These are phyloP conservation scores for Perkinsus chesapeaki DNA, from an alignment of 169 alveolate genomes.

Conservation along the genomic window DNA sequence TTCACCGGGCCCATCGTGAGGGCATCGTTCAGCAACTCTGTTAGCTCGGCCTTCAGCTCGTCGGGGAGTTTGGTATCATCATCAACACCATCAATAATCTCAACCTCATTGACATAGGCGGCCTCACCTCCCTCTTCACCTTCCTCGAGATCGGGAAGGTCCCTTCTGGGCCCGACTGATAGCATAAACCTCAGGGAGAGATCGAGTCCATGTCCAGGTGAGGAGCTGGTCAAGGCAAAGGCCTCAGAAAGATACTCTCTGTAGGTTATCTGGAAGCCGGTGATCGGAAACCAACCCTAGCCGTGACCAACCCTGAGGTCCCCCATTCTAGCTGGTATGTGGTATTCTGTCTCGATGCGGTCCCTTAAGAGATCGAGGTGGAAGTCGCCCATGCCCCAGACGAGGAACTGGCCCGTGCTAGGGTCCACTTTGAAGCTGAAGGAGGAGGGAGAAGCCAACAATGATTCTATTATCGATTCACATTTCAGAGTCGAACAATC, in stretches of 20 bases:
- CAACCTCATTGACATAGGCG: not conserved
- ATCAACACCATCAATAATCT: not conserved
- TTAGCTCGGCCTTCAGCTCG: not conserved
- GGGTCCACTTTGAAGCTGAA: not conserved
- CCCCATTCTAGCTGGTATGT: not conserved
- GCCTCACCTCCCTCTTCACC: not conserved
- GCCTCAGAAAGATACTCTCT: not conserved
- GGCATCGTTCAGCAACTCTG: not conserved
- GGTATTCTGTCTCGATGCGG: slow-evolving; percentile 48
- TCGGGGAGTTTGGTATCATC: not conserved
- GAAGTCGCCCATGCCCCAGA: slow-evolving; percentile 54
- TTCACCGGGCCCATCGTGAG: not conserved
- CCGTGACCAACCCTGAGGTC: not conserved
- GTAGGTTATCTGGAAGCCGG: not conserved
- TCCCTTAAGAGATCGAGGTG: slow-evolving; percentile 62
- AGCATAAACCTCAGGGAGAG: not conserved
- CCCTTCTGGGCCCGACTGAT: not conserved
- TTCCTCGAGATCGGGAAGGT: not conserved
- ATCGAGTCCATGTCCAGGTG: not conserved
- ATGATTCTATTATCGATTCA: too few relatives aligned
- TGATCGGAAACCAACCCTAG: not conserved
- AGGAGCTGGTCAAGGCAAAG: not conserved
- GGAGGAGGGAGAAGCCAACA: not conserved
- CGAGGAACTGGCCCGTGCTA: not conserved
- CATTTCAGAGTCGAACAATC: too few relatives aligned